Evolutionary conservation across 2,329 filamentous ascomycete genomes (phyloP).

Genomic region (Sphaerulina vaccinii): DNA sequence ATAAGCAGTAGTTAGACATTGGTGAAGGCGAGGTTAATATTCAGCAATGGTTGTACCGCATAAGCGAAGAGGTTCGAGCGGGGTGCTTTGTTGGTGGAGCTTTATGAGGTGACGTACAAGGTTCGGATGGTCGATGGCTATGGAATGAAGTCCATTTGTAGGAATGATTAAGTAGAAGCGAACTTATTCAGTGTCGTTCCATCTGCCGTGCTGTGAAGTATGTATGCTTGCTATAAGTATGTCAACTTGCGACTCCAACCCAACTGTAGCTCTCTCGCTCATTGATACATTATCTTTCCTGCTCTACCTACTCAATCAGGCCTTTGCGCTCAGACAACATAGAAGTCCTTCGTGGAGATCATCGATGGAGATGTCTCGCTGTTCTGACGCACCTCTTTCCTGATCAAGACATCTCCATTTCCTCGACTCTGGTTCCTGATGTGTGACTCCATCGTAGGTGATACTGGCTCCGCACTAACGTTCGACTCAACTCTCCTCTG

Average conservation of each 20-base stretch:
- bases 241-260: background rate
- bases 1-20: background rate
- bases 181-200: background rate
- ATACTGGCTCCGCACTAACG: slow-evolving; percentile 20
- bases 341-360: slow-evolving; percentile 16
- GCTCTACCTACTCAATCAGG: background rate
- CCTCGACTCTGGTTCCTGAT: slow-evolving; percentile 16
- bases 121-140: no score
- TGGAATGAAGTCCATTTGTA: no score
- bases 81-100: background rate
- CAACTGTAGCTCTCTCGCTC: background rate
- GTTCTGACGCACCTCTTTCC: slow-evolving; percentile 31
- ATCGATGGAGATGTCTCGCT: slow-evolving; percentile 27
- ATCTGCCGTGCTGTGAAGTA: background rate
- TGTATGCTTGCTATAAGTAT: slow-evolving; percentile 8
- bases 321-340: slow-evolving; percentile 9
- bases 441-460: slow-evolving; percentile 18
- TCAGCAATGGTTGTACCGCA: background rate
- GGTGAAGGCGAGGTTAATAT: background rate
- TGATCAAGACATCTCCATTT: slow-evolving; percentile 27
- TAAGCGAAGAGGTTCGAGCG: background rate
- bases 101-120: background rate
- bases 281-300: background rate
- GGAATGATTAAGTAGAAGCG: no score
- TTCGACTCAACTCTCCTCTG: slow-evolving; percentile 14